Evolutionary conservation across 2,329 filamentous ascomycete genomes (phyloP).

Genomic region (Fonsecaea pugnacius): DNA sequence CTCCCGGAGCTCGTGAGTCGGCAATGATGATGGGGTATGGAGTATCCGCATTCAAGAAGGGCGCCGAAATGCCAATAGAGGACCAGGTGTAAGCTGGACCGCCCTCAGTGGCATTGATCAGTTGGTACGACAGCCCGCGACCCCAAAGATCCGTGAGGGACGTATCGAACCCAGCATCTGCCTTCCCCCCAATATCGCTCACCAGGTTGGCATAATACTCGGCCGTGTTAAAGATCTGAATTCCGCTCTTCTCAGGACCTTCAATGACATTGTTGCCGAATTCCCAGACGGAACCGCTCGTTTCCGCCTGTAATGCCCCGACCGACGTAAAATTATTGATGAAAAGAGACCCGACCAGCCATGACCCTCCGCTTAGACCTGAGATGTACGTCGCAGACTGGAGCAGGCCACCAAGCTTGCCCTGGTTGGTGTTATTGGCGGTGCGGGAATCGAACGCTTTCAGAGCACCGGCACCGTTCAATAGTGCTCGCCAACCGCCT

Average conservation of each 20-base stretch:
- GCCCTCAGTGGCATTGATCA: constrained; percentile 75
- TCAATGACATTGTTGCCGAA: constrained; percentile 66
- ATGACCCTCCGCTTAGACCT: constrained; percentile 80
- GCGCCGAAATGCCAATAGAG: constrained; percentile 67
- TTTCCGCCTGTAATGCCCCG: constrained; percentile 56
- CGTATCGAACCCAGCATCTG: constrained; percentile 66
- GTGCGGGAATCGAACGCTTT: constrained; percentile 79
- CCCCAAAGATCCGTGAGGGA: constrained; percentile 91
- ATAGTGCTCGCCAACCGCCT: constrained; percentile 83
- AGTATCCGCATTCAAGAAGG: constrained; percentile 66
- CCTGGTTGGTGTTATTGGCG: constrained; percentile 60
- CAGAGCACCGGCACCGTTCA: constrained; percentile 79
- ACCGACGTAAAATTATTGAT: constrained; percentile 78
- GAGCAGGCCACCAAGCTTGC: constrained; percentile 78
- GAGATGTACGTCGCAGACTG: constrained; percentile 81
- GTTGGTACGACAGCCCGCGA: constrained; percentile 81
- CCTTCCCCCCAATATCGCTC: constrained; percentile 64
- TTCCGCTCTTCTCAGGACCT: constrained; percentile 57
- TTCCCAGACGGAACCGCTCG: constrained; percentile 61
- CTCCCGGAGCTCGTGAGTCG: constrained; percentile 67
- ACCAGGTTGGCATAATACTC: constrained; percentile 67
- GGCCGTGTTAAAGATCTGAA: constrained; percentile 60
- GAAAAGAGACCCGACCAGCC: constrained; percentile 81
- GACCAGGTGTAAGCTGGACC: constrained; percentile 81
- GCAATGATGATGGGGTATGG: constrained; percentile 77